A percentile compares a stretch with the other conserved stretches of the same genome.
Evolutionary conservation across 805 yeast species (phyloP).

Genomic region (Saccharomycopsis oosterbeekiorum): DNA sequence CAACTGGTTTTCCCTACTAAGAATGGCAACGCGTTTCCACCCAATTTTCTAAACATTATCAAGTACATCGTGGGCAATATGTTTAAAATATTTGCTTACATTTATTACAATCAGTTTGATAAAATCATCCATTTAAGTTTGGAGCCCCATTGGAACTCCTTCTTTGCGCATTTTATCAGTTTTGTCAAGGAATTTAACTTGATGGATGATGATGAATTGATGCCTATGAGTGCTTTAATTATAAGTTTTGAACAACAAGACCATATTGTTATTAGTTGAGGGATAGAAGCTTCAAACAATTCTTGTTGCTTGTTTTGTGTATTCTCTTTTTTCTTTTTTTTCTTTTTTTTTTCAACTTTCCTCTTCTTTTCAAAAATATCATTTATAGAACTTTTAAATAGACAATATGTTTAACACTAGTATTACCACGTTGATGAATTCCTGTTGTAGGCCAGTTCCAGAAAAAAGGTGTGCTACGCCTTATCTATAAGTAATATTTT

Average conservation of each 20-base stretch:
- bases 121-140: slow-evolving; percentile 81
- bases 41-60: slow-evolving; percentile 69
- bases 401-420: no score
- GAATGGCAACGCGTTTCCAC: slow-evolving; percentile 81
- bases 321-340: neutral
- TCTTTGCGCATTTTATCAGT: slow-evolving; percentile 88
- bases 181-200: slow-evolving; percentile 77
- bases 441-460: no score
- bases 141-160: slow-evolving; percentile 97
- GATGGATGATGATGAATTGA: slow-evolving; percentile 69
- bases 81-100: slow-evolving; percentile 92
- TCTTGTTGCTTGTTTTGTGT: neutral
- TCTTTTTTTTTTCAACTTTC: neutral
- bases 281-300: neutral
- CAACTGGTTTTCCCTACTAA: slow-evolving; percentile 88
- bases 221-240: slow-evolving; percentile 68
- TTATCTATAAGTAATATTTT: no score
- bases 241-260: slow-evolving; percentile 80
- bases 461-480: no score
- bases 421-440: no score
- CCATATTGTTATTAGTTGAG: slow-evolving; percentile 38
- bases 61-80: slow-evolving; percentile 84
- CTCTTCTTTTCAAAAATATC: neutral
- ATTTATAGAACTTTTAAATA: no score
- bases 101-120: slow-evolving; percentile 91